These are phyloP conservation scores for Haplosporangium gracile DNA, from an alignment of 192 early-diverging fungal genomes.

Conservation along the genomic window DNA sequence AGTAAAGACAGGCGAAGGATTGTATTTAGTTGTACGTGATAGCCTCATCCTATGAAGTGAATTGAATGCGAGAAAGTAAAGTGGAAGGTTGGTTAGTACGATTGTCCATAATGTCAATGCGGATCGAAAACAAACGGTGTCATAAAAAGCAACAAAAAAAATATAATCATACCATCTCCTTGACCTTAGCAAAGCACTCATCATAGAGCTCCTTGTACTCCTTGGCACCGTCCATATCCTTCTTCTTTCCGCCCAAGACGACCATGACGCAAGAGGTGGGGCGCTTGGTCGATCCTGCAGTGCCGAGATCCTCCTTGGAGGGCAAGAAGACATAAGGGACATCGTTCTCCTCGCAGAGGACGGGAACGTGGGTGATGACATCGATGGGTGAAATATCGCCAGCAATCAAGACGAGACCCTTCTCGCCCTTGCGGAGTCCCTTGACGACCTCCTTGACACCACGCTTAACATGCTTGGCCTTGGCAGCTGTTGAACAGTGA, in stretches of 20 bases:
- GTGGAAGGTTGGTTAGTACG: not conserved
- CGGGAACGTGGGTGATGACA: constrained; percentile 97
- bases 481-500: constrained; percentile 70
- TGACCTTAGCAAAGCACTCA: constrained; percentile 82
- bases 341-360: constrained; percentile 96
- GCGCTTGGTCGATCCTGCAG: constrained; percentile 93
- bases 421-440: constrained; percentile 94
- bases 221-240: constrained; percentile 74
- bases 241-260: constrained; percentile 82
- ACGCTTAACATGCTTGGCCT: constrained; percentile 89
- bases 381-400: constrained; percentile 98
- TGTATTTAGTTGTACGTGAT: constrained; percentile 31
- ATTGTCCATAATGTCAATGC: not conserved
- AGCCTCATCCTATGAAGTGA: constrained; percentile 37
- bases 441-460: constrained; percentile 99
- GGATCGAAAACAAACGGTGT: not conserved
- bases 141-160: not conserved
- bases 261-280: constrained; percentile 95
- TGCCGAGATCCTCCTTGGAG: constrained; percentile 95
- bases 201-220: constrained; percentile 92
- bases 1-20: not conserved
- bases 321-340: constrained; percentile 98
- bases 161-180: constrained; percentile 73
- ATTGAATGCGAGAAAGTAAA: not conserved
- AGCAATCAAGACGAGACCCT: constrained; percentile 95